Evolutionary conservation across 495 filamentous ascomycete species (phyloP).

Genomic region (Clohesyomyces aquaticus): DNA sequence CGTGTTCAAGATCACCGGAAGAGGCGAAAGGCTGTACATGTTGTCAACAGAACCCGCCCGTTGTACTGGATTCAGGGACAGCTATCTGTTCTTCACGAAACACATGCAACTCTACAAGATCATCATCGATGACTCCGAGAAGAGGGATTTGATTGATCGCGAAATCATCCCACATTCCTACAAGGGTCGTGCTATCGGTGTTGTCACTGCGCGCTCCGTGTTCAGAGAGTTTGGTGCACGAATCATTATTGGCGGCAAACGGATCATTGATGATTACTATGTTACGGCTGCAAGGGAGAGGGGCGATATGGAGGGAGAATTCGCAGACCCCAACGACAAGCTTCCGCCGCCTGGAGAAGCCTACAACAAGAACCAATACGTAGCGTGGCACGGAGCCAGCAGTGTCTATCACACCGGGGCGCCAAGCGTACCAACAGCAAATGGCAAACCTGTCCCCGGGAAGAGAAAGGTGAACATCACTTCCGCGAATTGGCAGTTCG

Average conservation of each 20-base stretch:
- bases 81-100: constrained; percentile 97
- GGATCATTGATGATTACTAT: constrained; percentile 88
- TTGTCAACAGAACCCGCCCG: constrained; percentile 94
- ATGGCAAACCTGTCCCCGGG: constrained; percentile 73
- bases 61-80: constrained; percentile 95
- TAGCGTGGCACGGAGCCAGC: constrained; percentile 97
- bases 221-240: constrained; percentile 95
- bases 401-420: constrained; percentile 86
- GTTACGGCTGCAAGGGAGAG: constrained; percentile 73
- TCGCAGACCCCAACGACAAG: constrained; percentile 84
- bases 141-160: constrained; percentile 89
- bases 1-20: constrained; percentile 83
- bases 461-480: constrained; percentile 88
- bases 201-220: constrained; percentile 94
- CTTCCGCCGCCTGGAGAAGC: constrained; percentile 69
- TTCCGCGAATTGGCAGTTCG: constrained; percentile 95
- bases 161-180: constrained; percentile 96
- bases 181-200: constrained; percentile 96
- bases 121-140: constrained; percentile 89
- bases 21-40: constrained; percentile 93
- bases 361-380: constrained; percentile 95
- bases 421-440: constrained; percentile 74
- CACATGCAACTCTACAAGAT: constrained; percentile 94
- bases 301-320: constrained; percentile 84
- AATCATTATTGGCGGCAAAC: constrained; percentile 88